phyloP scores from a whole-genome alignment of 139 green algal genomes.

The Mesotaenium endlicherianum region DNA sequence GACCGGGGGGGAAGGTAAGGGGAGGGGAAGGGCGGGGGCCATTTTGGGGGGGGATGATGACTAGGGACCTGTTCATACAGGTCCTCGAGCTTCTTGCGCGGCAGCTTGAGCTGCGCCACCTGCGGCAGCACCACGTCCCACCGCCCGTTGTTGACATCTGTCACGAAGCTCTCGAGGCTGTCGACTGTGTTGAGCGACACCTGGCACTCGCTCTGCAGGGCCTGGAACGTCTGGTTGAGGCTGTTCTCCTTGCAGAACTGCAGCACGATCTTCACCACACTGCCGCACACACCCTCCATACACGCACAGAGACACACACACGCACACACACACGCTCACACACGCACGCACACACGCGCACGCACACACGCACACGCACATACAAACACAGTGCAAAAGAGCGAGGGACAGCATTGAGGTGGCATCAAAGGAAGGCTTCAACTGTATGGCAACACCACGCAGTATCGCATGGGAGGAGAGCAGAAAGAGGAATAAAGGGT shows the following conservation, averaged over 20 bases:
- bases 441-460: no score
- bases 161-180: conserved; percentile 82
- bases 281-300: neutral
- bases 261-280: conserved; percentile 80
- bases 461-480: no score
- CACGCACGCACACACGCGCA: neutral
- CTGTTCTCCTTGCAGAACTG: conserved; percentile 97
- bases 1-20: no score
- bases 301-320: no score
- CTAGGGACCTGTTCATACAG: conserved; percentile 92
- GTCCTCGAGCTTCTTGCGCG: conserved; percentile 80
- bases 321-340: no score
- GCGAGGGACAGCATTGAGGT: neutral
- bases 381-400: neutral
- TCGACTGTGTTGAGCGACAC: conserved; percentile 94
- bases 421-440: neutral
- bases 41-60: no score
- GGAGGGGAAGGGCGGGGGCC: no score
- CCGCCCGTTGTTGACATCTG: conserved; percentile 81
- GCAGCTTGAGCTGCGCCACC: conserved; percentile 79
- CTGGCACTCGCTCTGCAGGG: conserved; percentile 76
- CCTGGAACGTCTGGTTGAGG: conserved; percentile 78
- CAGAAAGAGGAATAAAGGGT: no score
- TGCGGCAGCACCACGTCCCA: conserved; percentile 88
- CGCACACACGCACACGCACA: neutral